Evolutionary conservation across 129 eudicot species (phyloP), one percentile per base, ranked within the genome.

Genomic region (Glebionis coronaria): DNA sequence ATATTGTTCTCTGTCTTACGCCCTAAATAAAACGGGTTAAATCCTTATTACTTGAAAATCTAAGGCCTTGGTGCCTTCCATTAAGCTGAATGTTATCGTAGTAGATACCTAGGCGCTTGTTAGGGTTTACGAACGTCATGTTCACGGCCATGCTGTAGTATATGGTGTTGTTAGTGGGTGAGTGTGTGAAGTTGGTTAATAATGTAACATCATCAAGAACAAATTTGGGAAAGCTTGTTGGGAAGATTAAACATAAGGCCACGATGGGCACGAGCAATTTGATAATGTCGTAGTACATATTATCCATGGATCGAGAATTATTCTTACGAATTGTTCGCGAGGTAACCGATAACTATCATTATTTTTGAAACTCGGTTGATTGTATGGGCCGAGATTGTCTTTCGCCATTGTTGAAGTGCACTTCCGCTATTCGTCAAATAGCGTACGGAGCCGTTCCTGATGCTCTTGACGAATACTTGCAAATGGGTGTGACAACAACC

Each of bases 51-150:
- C 81, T 29, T 0, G 45, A 47, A 57, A 89, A 70, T 28, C 88
- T 61, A 54, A 78, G 77, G 1, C 88, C 94, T 9, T 77, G 74
- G 31, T 85, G 85, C 3, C 71, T 2, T 13, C 82, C 94, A 66
- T 70, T 65, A 1, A 87, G 86, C 27, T 86, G 82, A 61, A 89
- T 69, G 0, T 20, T 20, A 67, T 89, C 96, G 67, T 89, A 85
- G 70, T 83, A 86, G 58, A 89, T 77, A 45, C 90, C 94, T 49
- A 89, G 67, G 0, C 87, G 81, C 9, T 69, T 68, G 72, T 89
- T 89, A 9, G 96, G 96, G 85, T 89, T 89, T 1, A 94, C 73
- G n/a, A 85, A 77, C 46, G 94, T 81, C 72, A 89, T 70, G 63
- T 81, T 86, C 2, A 79, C 68, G 1, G 81, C 60, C 27, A 89